Evolutionary conservation across 805 yeast genomes (phyloP).

Genomic region (Suhomyces sp.): DNA sequence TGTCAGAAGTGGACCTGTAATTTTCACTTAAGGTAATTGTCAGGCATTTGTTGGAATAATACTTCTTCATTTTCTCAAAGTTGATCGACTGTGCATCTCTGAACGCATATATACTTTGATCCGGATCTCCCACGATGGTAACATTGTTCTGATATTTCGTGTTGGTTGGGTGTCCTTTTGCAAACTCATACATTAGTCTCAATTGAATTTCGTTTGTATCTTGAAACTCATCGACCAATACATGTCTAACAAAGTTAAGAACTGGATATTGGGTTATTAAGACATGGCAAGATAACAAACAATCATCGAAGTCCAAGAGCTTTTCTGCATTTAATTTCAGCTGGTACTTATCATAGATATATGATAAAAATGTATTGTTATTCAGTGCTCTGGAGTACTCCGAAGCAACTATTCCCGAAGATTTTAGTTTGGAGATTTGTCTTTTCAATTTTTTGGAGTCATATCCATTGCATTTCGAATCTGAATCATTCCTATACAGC

Average conservation of each 20-base stretch:
- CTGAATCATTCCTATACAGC: slow-evolving; percentile 12
- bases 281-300: slow-evolving; percentile 55
- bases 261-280: slow-evolving; percentile 50
- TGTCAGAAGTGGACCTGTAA: slow-evolving; percentile 74
- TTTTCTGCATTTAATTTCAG: slow-evolving; percentile 38
- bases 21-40: slow-evolving; percentile 57
- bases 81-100: slow-evolving; percentile 74
- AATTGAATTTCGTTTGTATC: slow-evolving; percentile 83
- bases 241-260: slow-evolving; percentile 57
- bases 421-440: slow-evolving; percentile 57
- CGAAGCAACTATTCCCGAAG: slow-evolving; percentile 48
- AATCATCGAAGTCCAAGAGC: slow-evolving; percentile 80
- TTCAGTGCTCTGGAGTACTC: slow-evolving; percentile 26
- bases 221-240: slow-evolving; percentile 91
- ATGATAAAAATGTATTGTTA: slow-evolving; percentile 17
- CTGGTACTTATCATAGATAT: slow-evolving; percentile 56
- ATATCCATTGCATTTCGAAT: slow-evolving; percentile 26
- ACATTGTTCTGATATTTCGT: slow-evolving; percentile 46
- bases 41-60: slow-evolving; percentile 29
- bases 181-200: slow-evolving; percentile 55
- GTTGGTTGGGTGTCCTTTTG: slow-evolving; percentile 34
- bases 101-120: slow-evolving; percentile 90
- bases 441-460: slow-evolving; percentile 41
- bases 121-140: slow-evolving; percentile 95
- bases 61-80: slow-evolving; percentile 53